phyloP scores from a whole-genome alignment of 2,329 filamentous ascomycete species.

The Daldinia sp. region DNA sequence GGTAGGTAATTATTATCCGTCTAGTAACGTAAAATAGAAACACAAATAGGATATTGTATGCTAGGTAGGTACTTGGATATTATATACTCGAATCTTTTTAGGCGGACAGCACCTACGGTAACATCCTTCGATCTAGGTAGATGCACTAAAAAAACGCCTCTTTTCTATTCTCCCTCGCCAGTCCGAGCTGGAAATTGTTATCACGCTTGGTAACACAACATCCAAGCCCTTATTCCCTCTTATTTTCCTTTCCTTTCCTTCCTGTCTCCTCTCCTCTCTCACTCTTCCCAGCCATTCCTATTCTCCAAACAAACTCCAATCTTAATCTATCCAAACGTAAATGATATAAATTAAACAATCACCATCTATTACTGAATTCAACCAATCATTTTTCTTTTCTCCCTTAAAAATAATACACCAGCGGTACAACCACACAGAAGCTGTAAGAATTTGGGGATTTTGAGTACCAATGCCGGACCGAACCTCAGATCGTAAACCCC shows the following conservation, averaged over 20 bases:
- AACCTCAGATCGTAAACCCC: neutral
- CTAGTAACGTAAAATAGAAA: too few species aligned
- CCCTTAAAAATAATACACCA: neutral
- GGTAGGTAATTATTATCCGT: neutral
- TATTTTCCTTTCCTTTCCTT: too few species aligned
- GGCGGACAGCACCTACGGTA: neutral
- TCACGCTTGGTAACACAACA: constrained; percentile 2
- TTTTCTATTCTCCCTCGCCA: neutral
- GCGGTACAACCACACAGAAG: neutral
- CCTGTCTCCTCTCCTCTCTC: too few species aligned
- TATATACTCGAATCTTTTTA: neutral
- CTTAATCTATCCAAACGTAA: neutral
- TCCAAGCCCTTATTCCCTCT: too few species aligned
- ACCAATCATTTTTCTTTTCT: neutral
- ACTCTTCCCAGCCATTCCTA: too few species aligned
- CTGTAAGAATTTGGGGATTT: too few species aligned
- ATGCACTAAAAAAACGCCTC: constrained; percentile 6
- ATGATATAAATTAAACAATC: neutral
- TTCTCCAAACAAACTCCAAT: too few species aligned
- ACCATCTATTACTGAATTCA: neutral
- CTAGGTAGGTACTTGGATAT: neutral
- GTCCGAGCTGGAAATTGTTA: neutral
- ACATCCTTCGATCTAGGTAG: neutral
- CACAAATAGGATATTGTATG: neutral
- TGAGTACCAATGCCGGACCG: constrained; percentile 13